These are phyloP conservation scores for Incumbomyces lentus DNA, from an alignment of 2,329 filamentous ascomycete genomes.

Conservation along the genomic window DNA sequence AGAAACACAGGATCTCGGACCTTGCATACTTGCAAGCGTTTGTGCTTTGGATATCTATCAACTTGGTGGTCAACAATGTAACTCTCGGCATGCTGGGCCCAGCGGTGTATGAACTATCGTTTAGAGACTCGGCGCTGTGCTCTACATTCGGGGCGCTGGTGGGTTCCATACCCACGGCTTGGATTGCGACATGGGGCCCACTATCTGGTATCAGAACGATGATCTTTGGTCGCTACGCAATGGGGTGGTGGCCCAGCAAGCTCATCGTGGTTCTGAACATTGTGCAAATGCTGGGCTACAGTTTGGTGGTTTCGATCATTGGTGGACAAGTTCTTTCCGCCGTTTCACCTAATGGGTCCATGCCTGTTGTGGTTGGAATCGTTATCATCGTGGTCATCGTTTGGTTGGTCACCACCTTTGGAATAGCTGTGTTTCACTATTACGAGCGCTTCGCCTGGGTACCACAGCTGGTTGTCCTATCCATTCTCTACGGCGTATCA, in stretches of 20 bases:
- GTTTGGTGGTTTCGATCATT: conserved; percentile 50
- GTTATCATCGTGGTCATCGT: conserved; percentile 53
- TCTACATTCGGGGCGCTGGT: conserved; percentile 48
- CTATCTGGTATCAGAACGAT: conserved; percentile 52
- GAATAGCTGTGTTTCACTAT: conserved; percentile 56
- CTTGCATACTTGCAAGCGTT: conserved; percentile 45
- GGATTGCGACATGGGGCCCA: conserved; percentile 53
- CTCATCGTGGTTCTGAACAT: conserved; percentile 53
- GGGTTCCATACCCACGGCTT: conserved; percentile 46
- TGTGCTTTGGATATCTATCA: conserved; percentile 52
- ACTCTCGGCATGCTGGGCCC: conserved; percentile 55
- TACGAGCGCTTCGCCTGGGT: conserved; percentile 59
- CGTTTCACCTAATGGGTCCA: conserved; percentile 46
- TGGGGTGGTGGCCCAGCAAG: conserved; percentile 58
- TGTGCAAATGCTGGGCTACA: conserved; percentile 52
- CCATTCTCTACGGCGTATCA: conserved; percentile 52
- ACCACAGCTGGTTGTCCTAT: conserved; percentile 51
- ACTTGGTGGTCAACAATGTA: conserved; percentile 53
- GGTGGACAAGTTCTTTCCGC: conserved; percentile 60
- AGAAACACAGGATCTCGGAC: conserved; percentile 43
- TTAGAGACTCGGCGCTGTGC: conserved; percentile 46
- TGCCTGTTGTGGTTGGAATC: conserved; percentile 58
- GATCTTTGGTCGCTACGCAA: conserved; percentile 50
- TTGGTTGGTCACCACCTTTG: conserved; percentile 56
- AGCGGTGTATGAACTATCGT: conserved; percentile 47